Base-by-base conservation (phyloP, 495 filamentous ascomycete species). In the Hypoxylon fragiforme region DNA sequence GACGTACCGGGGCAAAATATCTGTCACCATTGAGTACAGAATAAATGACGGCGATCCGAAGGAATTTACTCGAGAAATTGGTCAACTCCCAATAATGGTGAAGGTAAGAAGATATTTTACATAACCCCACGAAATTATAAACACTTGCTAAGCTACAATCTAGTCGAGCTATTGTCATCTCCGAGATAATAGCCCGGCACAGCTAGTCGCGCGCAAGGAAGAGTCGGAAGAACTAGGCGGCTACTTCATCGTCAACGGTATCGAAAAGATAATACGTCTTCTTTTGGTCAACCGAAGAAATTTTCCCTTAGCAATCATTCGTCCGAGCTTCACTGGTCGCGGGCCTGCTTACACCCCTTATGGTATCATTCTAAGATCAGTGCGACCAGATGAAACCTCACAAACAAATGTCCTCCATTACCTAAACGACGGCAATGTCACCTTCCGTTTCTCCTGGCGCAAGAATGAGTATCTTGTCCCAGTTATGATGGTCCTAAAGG, bases 321-420 rank as follows among this genome's bases (percentile, higher is more conserved):
- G 94, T 55, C 83, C 87, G 28, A 95, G 91, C 37, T 97, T 96
- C 75, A 75, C 81, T 45, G 89, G 87, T 56, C 82, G 94, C 73
- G 94, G 94, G 36, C 76, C 86, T 36, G 75, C 86, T 45, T 98
- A 96, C 73, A 91, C 91, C 19, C 87, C 87, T 51, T 92, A 82
- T 62, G 94, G 90, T 77, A 85, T 97, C 30, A 87, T 95, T 60
- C 86, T 96, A 53, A 85, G 94, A 71, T 95, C 86, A 9, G 91
- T 95, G 21, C 84, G 94, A 34, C 92, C 91, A 7, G 94, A 98
- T 65, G 91, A 98, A 72, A 96, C 91, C 13, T 96, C 92, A 11
- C 94, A 97, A 67, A 97, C 92, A 8, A 97, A 97, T 61, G 91
- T 96, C 18, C 79, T 98, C 18, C 94, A 98, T 70, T 98, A 97